Percentiles rank a stretch among this genome's conserved stretches.
phyloP scores from a whole-genome alignment of 1,139 yeast species.

The Taphrina confusa region DNA sequence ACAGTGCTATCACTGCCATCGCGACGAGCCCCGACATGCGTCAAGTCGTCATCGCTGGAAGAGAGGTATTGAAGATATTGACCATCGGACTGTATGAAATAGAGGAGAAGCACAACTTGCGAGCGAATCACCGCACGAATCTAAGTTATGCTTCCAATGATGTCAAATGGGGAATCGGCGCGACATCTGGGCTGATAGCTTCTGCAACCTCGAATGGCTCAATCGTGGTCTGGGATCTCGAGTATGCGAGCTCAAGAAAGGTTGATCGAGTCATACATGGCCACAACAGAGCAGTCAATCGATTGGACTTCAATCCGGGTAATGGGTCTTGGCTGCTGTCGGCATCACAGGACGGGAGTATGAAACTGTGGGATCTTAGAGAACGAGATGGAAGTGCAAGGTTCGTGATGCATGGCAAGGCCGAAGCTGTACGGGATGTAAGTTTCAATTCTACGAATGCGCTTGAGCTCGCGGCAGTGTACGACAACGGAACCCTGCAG shows the following conservation, averaged over 20 bases:
- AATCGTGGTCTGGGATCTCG: conserved; percentile 39
- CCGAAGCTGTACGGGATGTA: conserved; percentile 51
- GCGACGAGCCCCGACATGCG: conserved; percentile 20
- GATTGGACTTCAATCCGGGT: conserved; percentile 67
- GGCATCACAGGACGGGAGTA: conserved; percentile 89
- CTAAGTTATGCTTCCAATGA: conserved; percentile 42
- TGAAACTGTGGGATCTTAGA: conserved; percentile 65
- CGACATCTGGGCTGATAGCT: conserved; percentile 40
- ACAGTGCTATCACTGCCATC: conserved; percentile 25
- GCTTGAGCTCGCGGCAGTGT: conserved; percentile 65
- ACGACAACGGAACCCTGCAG: conserved; percentile 84
- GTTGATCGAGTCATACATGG: conserved; percentile 51
- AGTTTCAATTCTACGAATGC: conserved; percentile 50
- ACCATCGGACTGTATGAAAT: conserved; percentile 40
- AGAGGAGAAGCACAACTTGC: conserved; percentile 39
- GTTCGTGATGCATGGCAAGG: conserved; percentile 55
- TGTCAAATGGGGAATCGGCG: conserved; percentile 48
- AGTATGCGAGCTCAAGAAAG: conserved; percentile 26
- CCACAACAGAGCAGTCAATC: conserved; percentile 78
- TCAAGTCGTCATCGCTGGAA: conserved; percentile 33
- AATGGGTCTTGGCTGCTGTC: conserved; percentile 65
- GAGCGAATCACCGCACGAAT: conserved; percentile 37
- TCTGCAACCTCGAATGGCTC: conserved; percentile 40
- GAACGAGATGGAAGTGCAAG: conserved; percentile 38
- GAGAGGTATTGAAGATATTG: conserved; percentile 44